These are phyloP conservation scores for Lomentospora prolificans DNA, from an alignment of 2,329 filamentous ascomycete genomes.

Conservation along the genomic window DNA sequence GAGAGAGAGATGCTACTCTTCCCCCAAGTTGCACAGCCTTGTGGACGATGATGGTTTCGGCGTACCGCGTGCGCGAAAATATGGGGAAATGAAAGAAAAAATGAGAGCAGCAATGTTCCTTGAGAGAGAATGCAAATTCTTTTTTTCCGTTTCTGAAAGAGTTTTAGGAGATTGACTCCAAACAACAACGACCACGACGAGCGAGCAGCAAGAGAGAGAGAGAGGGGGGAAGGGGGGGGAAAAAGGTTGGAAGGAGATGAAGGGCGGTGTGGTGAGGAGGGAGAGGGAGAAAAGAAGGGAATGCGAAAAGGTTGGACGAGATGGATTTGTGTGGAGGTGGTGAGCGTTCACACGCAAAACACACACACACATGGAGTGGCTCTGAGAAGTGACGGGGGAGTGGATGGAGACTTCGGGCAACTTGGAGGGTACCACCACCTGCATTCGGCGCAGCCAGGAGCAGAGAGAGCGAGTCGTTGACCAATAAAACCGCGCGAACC, in stretches of 20 bases:
- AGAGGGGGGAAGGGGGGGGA: slow-evolving; percentile 21
- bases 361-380: slow-evolving; percentile 15
- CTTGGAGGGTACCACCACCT: slow-evolving; percentile 11
- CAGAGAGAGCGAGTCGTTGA: neutral
- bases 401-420: slow-evolving; percentile 13
- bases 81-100: slow-evolving; percentile 7
- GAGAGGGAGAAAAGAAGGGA: slow-evolving; percentile 21
- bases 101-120: neutral
- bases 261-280: slow-evolving; percentile 23
- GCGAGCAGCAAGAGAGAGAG: slow-evolving; percentile 19
- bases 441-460: neutral
- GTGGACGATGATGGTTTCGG: slow-evolving; percentile 3
- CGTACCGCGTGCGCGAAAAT: neutral
- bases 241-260: slow-evolving; percentile 19
- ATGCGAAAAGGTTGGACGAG: slow-evolving; percentile 15
- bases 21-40: neutral
- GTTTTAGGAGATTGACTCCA: slow-evolving; percentile 17
- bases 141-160: slow-evolving; percentile 7
- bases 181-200: slow-evolving; percentile 20
- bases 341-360: slow-evolving; percentile 12
- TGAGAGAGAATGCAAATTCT: slow-evolving; percentile 10
- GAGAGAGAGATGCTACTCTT: slow-evolving; percentile 1
- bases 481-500: slow-evolving; percentile 3
- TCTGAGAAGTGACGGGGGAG: slow-evolving; percentile 9
- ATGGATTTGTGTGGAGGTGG: slow-evolving; percentile 18